Conservation (phyloP, 148 eudicot species). For the Camellia lanceoleosa region DNA sequence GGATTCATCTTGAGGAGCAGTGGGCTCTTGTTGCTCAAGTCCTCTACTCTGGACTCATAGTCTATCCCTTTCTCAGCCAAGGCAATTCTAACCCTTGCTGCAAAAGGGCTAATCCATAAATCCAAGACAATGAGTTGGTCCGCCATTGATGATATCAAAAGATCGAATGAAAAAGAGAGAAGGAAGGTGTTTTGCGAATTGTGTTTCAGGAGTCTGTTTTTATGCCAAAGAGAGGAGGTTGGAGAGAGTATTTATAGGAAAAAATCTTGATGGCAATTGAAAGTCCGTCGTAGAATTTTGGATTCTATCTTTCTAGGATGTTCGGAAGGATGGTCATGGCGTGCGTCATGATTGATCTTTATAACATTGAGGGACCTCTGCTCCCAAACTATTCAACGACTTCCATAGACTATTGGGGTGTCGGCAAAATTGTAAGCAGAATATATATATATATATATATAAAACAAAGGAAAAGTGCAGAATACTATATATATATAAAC, state of each 20-base stretch:
- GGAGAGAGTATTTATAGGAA: neutral
- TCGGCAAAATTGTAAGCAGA: no score
- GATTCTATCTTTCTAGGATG: no score
- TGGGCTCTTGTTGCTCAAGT: constrained; percentile 19
- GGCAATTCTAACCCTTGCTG: constrained; percentile 35
- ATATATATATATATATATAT: no score
- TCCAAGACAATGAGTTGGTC: constrained; percentile 25
- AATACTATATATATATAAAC: no score
- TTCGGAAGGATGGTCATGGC: no score
- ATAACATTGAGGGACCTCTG: no score
- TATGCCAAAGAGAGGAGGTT: neutral
- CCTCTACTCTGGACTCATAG: constrained; percentile 29
- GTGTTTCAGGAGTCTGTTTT: neutral
- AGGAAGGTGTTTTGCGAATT: neutral
- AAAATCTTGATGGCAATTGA: no score
- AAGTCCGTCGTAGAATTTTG: no score
- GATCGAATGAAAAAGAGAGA: neutral
- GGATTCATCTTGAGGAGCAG: constrained; percentile 32
- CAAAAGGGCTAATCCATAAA: constrained; percentile 25
- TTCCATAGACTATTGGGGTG: no score
- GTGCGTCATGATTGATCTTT: no score
- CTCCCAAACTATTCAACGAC: no score
- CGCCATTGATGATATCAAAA: constrained; percentile 2
- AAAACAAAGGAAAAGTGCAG: no score
- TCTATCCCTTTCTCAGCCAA: constrained; percentile 37